phyloP scores from a whole-genome alignment of 306 rosid genomes.

The Castanopsis chinensis region DNA sequence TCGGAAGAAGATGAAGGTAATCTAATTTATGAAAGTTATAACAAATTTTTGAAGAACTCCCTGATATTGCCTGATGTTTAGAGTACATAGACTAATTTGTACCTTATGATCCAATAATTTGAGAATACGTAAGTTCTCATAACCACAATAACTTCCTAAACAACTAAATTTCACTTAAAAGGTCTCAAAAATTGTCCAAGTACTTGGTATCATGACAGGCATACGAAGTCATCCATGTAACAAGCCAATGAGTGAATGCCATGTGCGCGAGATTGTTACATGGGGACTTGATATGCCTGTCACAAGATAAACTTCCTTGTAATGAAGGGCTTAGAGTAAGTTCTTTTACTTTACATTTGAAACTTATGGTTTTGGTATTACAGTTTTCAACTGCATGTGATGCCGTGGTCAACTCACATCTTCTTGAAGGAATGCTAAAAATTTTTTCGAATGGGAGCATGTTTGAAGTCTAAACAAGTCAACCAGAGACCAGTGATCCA shows the following conservation, averaged over 20 bases:
- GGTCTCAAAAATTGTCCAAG: neutral
- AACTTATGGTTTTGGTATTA: neutral
- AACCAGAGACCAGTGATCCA: neutral
- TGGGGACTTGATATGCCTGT: too few species aligned
- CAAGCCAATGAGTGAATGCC: too few species aligned
- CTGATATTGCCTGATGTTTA: neutral
- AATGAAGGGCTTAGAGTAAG: neutral
- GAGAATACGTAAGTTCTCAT: neutral
- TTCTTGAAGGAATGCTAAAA: neutral
- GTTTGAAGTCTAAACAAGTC: neutral
- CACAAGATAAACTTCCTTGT: neutral
- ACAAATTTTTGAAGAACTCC: neutral
- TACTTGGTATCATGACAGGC: neutral
- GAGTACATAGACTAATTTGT: neutral
- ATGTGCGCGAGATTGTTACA: too few species aligned
- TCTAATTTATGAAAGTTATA: neutral
- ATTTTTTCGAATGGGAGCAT: neutral
- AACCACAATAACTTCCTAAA: neutral
- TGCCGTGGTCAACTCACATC: neutral
- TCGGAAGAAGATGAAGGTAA: slow-evolving; percentile 86
- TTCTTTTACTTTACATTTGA: neutral
- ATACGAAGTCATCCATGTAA: too few species aligned
- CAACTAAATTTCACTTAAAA: neutral
- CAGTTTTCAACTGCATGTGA: slow-evolving; percentile 1
- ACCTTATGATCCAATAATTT: neutral